Evolutionary conservation across 495 filamentous ascomycete genomes (phyloP).

Genomic region (Trichoderma virens): DNA sequence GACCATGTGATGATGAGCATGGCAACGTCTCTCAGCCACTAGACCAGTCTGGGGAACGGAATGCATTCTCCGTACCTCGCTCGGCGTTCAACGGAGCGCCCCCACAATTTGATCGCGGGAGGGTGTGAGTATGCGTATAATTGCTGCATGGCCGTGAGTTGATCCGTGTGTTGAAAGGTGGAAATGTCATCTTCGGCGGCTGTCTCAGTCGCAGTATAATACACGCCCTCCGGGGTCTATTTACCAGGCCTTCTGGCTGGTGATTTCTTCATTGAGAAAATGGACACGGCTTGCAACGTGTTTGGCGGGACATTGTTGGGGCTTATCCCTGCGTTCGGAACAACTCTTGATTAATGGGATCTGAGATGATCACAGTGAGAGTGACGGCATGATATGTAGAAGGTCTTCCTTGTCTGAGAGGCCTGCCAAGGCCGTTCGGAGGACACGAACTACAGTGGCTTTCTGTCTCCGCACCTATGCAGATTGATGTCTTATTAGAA

Average conservation of each 20-base stretch:
- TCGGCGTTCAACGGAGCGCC: background rate
- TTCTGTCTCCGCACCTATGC: background rate
- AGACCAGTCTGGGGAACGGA: background rate
- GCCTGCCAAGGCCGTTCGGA: background rate
- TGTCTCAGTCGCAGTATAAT: background rate
- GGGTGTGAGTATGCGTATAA: conserved; percentile 6
- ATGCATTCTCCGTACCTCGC: background rate
- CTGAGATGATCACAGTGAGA: background rate
- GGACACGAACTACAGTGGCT: background rate
- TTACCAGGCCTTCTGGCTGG: background rate
- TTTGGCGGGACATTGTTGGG: background rate
- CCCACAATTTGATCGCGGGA: background rate
- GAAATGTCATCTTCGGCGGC: background rate
- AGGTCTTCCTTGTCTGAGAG: background rate
- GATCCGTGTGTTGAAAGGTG: background rate
- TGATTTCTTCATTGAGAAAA: background rate
- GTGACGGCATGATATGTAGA: background rate
- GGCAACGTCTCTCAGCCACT: background rate
- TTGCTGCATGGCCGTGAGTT: background rate
- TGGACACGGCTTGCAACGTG: background rate
- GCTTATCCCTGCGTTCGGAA: background rate
- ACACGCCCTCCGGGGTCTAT: background rate
- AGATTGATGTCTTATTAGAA: background rate
- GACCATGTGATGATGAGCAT: background rate
- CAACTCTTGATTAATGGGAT: background rate